Conservation (phyloP, 1,139 yeast genomes). For the Yarrowia galli region DNA sequence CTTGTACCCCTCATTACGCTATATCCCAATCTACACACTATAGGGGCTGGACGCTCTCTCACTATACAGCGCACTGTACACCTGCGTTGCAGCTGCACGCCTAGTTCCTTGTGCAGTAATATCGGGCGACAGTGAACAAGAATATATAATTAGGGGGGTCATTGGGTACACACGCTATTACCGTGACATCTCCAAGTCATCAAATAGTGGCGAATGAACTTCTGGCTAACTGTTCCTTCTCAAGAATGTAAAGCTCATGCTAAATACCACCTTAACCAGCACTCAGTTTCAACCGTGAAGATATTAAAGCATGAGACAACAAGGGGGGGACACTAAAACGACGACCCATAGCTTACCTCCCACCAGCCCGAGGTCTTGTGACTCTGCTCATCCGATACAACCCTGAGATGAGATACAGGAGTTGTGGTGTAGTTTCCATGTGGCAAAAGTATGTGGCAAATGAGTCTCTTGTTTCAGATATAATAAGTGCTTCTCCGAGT, state of each 20-base stretch:
- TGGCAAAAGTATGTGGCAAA: too few relatives aligned
- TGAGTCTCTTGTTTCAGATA: too few relatives aligned
- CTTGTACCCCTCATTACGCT: background rate
- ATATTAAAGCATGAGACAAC: constrained; percentile 9
- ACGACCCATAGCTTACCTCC: too few relatives aligned
- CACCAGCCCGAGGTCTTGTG: too few relatives aligned
- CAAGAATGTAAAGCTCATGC: background rate
- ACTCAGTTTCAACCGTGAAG: background rate
- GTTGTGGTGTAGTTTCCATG: too few relatives aligned
- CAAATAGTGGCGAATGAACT: background rate
- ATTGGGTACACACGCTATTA: background rate
- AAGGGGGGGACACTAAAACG: too few relatives aligned
- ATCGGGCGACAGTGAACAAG: too few relatives aligned
- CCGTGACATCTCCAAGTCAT: background rate
- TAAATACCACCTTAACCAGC: background rate
- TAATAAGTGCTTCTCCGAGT: too few relatives aligned
- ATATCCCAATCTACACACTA: background rate
- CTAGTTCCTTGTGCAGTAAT: constrained; percentile 1
- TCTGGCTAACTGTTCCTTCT: too few relatives aligned
- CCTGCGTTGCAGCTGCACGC: constrained; percentile 12
- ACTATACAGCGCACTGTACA: constrained; percentile 29
- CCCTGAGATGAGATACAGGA: too few relatives aligned
- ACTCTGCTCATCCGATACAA: too few relatives aligned
- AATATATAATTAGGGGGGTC: too few relatives aligned
- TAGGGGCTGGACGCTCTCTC: background rate